These are phyloP conservation scores for Verticillium albo-atrum DNA, from an alignment of 2,329 filamentous ascomycete genomes.

Conservation along the genomic window DNA sequence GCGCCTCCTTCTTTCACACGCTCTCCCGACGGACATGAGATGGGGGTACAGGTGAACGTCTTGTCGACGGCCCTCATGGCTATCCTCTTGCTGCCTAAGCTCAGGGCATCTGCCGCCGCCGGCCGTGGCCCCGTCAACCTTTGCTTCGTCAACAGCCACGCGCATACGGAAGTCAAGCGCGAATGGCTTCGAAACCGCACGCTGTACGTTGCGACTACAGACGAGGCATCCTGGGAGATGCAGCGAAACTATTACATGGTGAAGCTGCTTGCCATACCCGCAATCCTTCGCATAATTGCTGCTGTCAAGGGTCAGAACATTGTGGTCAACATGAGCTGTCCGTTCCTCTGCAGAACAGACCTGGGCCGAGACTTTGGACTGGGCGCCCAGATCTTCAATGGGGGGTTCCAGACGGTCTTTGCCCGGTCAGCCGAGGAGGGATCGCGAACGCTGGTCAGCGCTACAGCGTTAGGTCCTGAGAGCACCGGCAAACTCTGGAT, in stretches of 20 bases:
- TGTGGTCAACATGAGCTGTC: slow-evolving; percentile 38
- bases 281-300: slow-evolving; percentile 18
- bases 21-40: slow-evolving; percentile 38
- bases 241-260: slow-evolving; percentile 20
- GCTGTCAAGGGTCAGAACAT: slow-evolving; percentile 23
- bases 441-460: slow-evolving; percentile 35
- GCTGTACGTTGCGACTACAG: slow-evolving; percentile 12
- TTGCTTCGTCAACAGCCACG: slow-evolving; percentile 29
- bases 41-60: slow-evolving; percentile 51
- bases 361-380: slow-evolving; percentile 26
- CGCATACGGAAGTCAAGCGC: slow-evolving; percentile 12
- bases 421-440: slow-evolving; percentile 37
- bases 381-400: slow-evolving; percentile 14
- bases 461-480: slow-evolving; percentile 32
- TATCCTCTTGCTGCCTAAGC: slow-evolving; percentile 43
- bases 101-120: slow-evolving; percentile 11
- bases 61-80: slow-evolving; percentile 51
- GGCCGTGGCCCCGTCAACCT: slow-evolving; percentile 27
- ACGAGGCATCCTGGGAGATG: slow-evolving; percentile 4
- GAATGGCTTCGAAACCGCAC: slow-evolving; percentile 13
- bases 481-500: slow-evolving; percentile 38
- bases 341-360: slow-evolving; percentile 35
- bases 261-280: slow-evolving; percentile 35
- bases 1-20: slow-evolving; percentile 23
- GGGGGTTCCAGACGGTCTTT: slow-evolving; percentile 24